A percentile compares a stretch with the other conserved stretches of the same genome.
These are phyloP conservation scores for Neurospora sp. DNA, from an alignment of 495 filamentous ascomycete genomes.

Conservation along the genomic window DNA sequence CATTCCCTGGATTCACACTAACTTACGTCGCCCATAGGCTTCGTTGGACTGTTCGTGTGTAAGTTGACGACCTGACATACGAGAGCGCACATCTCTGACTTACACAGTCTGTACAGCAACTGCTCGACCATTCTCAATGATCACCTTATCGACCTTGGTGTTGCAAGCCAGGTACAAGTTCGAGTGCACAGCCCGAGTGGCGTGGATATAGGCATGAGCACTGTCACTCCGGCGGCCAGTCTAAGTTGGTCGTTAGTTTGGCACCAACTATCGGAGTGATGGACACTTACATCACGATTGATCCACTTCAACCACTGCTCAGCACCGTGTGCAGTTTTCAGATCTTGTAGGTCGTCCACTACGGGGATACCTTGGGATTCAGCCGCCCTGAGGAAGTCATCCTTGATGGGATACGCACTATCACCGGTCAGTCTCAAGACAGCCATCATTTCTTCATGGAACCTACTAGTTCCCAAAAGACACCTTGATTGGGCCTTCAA, in stretches of 20 bases:
- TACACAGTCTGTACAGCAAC: constrained; percentile 49
- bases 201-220: constrained; percentile 67
- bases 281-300: constrained; percentile 46
- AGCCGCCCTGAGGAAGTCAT: constrained; percentile 71
- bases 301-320: constrained; percentile 60
- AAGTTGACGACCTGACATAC: background rate
- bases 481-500: constrained; percentile 76
- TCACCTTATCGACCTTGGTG: constrained; percentile 75
- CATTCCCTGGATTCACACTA: background rate
- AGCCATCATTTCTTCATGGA: background rate
- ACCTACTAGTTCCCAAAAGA: constrained; percentile 64
- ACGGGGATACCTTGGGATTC: constrained; percentile 68
- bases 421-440: background rate
- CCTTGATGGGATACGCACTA: constrained; percentile 54
- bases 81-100: background rate
- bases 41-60: constrained; percentile 24
- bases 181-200: constrained; percentile 51
- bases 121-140: constrained; percentile 60
- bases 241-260: constrained; percentile 16
- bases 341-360: constrained; percentile 59
- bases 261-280: constrained; percentile 1
- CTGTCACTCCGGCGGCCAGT: constrained; percentile 61
- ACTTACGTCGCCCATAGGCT: constrained; percentile 21
- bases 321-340: constrained; percentile 51
- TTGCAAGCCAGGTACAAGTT: constrained; percentile 70